Base-by-base conservation (phyloP, 1,139 yeast species). In the Meyerozyma athensensis region DNA sequence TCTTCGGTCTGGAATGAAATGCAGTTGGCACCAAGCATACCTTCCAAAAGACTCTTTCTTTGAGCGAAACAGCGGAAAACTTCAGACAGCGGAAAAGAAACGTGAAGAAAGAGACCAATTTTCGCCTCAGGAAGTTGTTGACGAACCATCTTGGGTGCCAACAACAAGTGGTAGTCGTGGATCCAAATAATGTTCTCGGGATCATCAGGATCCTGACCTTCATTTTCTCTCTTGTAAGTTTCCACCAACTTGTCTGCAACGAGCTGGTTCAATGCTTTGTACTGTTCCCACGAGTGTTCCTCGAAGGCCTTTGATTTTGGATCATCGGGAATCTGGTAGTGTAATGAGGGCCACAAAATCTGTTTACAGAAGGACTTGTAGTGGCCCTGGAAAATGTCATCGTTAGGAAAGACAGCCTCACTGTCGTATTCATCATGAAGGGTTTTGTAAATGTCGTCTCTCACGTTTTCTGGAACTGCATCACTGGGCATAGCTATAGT, bases 331-430 rank as follows among this genome's bases (percentile, higher is more conserved):
- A 90, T 87, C 58, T 92, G 96, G 56, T 92, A 94, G 56, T 92
- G 98, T 46, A 94, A 70, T 2, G 97, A 86, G 19, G 98, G 98
- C 97, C 98, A 92, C 45, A 92, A 67, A 33, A 92, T 86, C 53
- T 89, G 95, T 57, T 92, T 92, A 58, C 97, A 90, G 56, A 84
- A 92, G 35, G 87, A 86, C 42, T 78, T 77, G 60, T 92, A 92
- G 52, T 89, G 96, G 16, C 97, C 97, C 49, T 84, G 85, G 52
- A 87, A 86, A 1, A 89, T 79, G 16, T 76, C 61, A 59, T 92
- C 97, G 47, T 77, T 75, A 2, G 90, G 81, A 47, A 78, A 79
- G 4, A 89, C 85, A 0, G 89, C 79, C 38, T 75, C 74, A 36
- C 86, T 77, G 39, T 74, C 58, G 52, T 76, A 77, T 5, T 77